These are phyloP conservation scores for Mrakia gelida DNA, from an alignment of 768 basidiomycete species.

Conservation along the genomic window DNA sequence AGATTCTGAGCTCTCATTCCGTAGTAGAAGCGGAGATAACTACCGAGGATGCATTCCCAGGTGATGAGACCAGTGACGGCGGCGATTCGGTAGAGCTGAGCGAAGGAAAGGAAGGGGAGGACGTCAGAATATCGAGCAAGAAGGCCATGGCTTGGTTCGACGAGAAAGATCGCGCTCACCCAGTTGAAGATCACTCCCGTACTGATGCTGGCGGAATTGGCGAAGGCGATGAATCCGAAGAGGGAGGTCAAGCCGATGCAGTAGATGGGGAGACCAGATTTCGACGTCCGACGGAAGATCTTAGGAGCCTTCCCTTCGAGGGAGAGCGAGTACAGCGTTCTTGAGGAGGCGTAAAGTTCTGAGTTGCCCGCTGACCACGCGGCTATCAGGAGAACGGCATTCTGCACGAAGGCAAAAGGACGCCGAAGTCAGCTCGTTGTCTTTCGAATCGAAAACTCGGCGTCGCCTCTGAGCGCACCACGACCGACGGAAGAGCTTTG, in stretches of 20 bases:
- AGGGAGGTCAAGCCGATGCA: conserved; percentile 33
- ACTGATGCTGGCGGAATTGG: conserved; percentile 27
- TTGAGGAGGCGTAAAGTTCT: not conserved
- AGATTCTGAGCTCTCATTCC: conserved; percentile 28
- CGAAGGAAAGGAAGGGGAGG: too few species aligned
- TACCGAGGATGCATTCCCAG: conserved; percentile 10
- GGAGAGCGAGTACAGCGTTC: conserved; percentile 41
- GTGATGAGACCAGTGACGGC: conserved; percentile 42
- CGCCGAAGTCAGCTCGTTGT: too few species aligned
- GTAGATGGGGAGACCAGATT: conserved; percentile 42
- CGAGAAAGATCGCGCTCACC: too few species aligned
- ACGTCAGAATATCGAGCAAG: too few species aligned
- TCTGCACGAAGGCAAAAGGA: conserved; percentile 7
- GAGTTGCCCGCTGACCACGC: conserved; percentile 46
- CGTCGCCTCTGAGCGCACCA: conserved; percentile 10
- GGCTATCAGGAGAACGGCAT: conserved; percentile 44
- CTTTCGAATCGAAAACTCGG: not conserved
- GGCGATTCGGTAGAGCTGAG: conserved; percentile 41
- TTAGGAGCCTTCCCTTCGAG: conserved; percentile 40
- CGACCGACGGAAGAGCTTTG: conserved; percentile 42
- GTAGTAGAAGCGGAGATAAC: conserved; percentile 22
- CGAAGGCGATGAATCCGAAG: conserved; percentile 36
- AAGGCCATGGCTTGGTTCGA: too few species aligned
- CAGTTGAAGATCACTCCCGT: conserved; percentile 33
- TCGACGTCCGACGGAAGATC: conserved; percentile 40